Evolutionary conservation across 768 basidiomycete species (phyloP), one percentile per base, ranked within the genome.

Genomic region (Mycena belliarum): DNA sequence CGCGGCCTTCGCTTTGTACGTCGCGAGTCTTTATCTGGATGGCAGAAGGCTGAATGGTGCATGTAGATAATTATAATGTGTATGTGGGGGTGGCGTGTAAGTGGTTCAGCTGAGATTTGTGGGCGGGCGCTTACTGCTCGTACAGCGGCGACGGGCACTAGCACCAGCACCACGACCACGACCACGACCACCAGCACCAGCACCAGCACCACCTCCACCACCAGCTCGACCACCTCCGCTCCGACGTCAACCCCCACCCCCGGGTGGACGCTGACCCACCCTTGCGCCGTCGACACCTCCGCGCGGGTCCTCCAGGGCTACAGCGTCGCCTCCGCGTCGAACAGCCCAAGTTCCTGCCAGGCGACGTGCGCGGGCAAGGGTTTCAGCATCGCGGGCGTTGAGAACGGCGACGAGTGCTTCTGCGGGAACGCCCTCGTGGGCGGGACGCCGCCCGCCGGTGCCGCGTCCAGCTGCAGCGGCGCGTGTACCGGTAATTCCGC

Each of bases 41-140:
- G 35, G 35, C n/a, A n/a, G n/a, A n/a, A n/a, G 16, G 33, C 6
- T 41, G 3, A 68, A 49, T 20, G n/a, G n/a, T 35, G 35, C 49
- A 1, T 23, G 2, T 62, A 75, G 86, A 87, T 68, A 88, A 88
- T 64, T 88, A 80, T 69, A 89, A 87, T 65, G 83, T 79, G 1
- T 86, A 78, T 67, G 82, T 81, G 37, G 81, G 82, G n/a, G 74
- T 74, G 51, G 79, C 78, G 4, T 18, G 54, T 55, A 35, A 35
- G 35, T 35, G 35, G 12, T 14, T 4, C 4, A 14, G 4, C 16
- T 35, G 15, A 14, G 12, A 9, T 35, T 35, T n/a, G 4, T 35
- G 35, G 35, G 4, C 5, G 16, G 16, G 12, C 15, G 12, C 16
- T 35, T 10, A 35, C 10, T 16, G 16, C 15, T 6, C 15, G 35